Base-by-base conservation (phyloP, 2,329 filamentous ascomycete species). In the Alternaria ventricosa region DNA sequence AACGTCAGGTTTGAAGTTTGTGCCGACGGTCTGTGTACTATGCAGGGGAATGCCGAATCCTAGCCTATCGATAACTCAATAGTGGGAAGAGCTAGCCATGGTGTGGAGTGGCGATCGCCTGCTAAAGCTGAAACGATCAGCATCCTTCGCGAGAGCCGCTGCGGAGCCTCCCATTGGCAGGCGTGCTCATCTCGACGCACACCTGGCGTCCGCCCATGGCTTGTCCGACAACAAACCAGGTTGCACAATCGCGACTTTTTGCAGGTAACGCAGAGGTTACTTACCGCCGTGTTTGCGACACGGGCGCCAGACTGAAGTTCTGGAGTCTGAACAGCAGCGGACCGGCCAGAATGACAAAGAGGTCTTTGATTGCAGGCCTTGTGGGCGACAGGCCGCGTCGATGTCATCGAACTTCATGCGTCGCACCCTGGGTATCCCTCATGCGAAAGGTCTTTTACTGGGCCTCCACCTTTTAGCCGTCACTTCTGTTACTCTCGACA, bases 1-100 rank as follows among this genome's bases (percentile, higher is more conserved):
- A 57, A 60, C 46, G 55, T 64, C 67, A 63, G 60, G 69, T 67
- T 69, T 69, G 69, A 65, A 43, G 67, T 61, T 28, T 65, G 53
- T 65, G 59, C 61, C 54, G 56, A 54, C 20, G 55, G 61, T 53
- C 63, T 69, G 71, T 63, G 53, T 55, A 62, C 55, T 23, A 65
- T 72, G 66, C 67, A 70, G 64, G 65, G 63, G 60, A 56, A n/a
- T 33, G 45, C 57, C 61, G 50, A 12, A 69, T 53, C 63, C 63
- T 57, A 46, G 63, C 72, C 68, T 73, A 75, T 75, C 72, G 70
- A 75, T 73, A 73, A 64, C 64, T 44, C 57, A 5, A 56, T 54
- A 53, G 36, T 13, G 33, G 22, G 18, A 12, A 23, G 36, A 30
- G 55, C 60, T 60, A 55, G 63, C 65, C 51, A 55, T 68, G 61